phyloP scores from a whole-genome alignment of 2,329 filamentous ascomycete genomes.

The Colletotrichum sp. region DNA sequence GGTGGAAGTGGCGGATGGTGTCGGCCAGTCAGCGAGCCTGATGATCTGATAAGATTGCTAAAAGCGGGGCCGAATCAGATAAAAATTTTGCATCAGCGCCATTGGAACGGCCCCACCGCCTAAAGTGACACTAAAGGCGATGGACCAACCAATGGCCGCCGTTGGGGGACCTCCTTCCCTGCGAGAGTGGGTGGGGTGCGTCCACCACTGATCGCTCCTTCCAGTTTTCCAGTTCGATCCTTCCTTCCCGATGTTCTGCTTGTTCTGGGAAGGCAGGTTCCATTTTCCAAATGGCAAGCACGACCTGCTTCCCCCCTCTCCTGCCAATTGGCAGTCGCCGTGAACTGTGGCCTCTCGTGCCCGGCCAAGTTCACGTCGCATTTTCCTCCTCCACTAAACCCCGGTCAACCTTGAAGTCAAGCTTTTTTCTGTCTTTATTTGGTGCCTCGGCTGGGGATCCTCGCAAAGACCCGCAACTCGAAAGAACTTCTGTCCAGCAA shows the following conservation, averaged over 20 bases:
- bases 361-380: background rate
- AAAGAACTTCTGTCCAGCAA: background rate
- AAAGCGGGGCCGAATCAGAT: constrained; percentile 12
- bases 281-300: background rate
- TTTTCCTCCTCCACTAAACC: background rate
- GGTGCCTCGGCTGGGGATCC: background rate
- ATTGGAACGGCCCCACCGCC: background rate
- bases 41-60: constrained; percentile 23
- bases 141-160: background rate
- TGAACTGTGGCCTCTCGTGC: background rate
- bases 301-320: background rate
- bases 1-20: background rate
- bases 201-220: background rate
- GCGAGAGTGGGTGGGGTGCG: background rate
- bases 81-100: constrained; percentile 6
- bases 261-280: background rate
- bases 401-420: background rate
- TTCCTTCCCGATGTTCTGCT: background rate
- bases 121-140: background rate
- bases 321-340: background rate
- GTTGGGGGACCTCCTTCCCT: background rate
- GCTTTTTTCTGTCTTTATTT: background rate
- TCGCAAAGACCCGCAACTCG: background rate
- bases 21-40: background rate
- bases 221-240: background rate